Evolutionary conservation across 2,329 filamentous ascomycete genomes (phyloP).

Genomic region (Aspergillus neotritici): DNA sequence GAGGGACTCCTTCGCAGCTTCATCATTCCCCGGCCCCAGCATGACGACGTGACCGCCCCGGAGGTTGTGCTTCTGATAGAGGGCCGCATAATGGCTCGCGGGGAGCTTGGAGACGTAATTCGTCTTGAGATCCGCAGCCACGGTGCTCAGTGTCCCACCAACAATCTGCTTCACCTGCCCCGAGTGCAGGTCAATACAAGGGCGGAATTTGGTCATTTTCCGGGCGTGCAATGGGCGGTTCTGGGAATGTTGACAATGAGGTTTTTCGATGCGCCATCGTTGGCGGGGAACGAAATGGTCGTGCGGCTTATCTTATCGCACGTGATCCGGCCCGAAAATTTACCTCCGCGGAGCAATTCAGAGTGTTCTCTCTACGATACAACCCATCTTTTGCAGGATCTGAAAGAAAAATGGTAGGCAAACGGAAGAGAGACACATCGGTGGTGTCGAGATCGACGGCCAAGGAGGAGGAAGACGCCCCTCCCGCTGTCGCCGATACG

Average conservation of each 20-base stretch:
- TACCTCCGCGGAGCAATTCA: slow-evolving; percentile 1
- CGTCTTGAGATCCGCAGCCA: slow-evolving; percentile 66
- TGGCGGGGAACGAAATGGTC: slow-evolving; percentile 12
- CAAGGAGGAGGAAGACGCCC: slow-evolving; percentile 18
- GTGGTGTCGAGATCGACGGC: slow-evolving; percentile 23
- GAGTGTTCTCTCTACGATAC: neutral
- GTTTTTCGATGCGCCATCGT: slow-evolving; percentile 14
- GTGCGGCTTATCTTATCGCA: slow-evolving; percentile 34
- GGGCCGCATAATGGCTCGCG: slow-evolving; percentile 69
- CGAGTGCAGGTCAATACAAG: slow-evolving; percentile 96
- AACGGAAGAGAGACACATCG: slow-evolving; percentile 44
- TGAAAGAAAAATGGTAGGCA: slow-evolving; percentile 37
- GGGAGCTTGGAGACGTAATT: slow-evolving; percentile 87
- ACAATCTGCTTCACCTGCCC: slow-evolving; percentile 98
- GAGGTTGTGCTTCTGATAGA: slow-evolving; percentile 72
- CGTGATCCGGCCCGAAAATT: slow-evolving; percentile 28
- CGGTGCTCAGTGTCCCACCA: slow-evolving; percentile 76
- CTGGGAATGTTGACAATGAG: slow-evolving; percentile 2
- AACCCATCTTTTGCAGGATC: neutral
- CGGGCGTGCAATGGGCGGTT: slow-evolving; percentile 5
- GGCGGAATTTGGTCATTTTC: slow-evolving; percentile 85
- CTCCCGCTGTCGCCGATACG: slow-evolving; percentile 32
- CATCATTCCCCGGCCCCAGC: slow-evolving; percentile 82
- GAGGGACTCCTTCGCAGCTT: slow-evolving; percentile 71
- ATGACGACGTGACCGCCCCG: slow-evolving; percentile 90